Evolutionary conservation across 805 yeast species (phyloP), one percentile per base, ranked within the genome.

Genomic region (Teunomyces lycoperdinae): DNA sequence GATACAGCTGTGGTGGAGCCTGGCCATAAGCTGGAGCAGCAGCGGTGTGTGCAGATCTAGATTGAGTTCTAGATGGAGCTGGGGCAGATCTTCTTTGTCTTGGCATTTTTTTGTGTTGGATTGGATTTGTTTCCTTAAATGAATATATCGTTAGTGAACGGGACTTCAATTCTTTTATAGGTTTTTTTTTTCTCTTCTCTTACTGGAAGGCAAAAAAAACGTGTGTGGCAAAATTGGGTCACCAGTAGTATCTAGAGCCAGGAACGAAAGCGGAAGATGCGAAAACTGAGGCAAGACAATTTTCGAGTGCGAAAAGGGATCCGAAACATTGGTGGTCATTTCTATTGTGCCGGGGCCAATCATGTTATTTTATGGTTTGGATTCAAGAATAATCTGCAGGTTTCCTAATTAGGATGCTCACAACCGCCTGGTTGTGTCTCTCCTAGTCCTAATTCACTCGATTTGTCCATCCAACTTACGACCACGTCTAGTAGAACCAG

Each of bases 1-100:
- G 76, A 46, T 61, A 58, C 45, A 47, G 55, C 38, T 54, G 48
- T 32, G 49, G 48, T 28, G 58, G 51, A 14, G 62, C 58, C 29
- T 42, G 34, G 28, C 28, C 38, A 11, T 42, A 35, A 7, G 30
- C 8, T 46, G 80, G 77, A 36, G 83, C 80, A 50, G 96, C 87
- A 60, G 90, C 83, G 38, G 96, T 84, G 55, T 85, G 84, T 30
- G 91, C 89, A 26, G 83, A 76, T 74, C 95, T 84, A 38, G 80
- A 62, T 64, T 80, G 88, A 17, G 70, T 59, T 60, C 73, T 67
- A 14, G 41, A 9, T 50, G 73, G 70, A 49, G 75, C 76, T 52
- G 77, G 77, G 41, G 78, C 71, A 47, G 79, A 69, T 63, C 79
- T 74, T 64, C 79, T 77, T 64, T 79, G 83, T 62, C 80, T 79